Base-by-base conservation (phyloP, 768 basidiomycete genomes). In the Mycena leptocephala region DNA sequence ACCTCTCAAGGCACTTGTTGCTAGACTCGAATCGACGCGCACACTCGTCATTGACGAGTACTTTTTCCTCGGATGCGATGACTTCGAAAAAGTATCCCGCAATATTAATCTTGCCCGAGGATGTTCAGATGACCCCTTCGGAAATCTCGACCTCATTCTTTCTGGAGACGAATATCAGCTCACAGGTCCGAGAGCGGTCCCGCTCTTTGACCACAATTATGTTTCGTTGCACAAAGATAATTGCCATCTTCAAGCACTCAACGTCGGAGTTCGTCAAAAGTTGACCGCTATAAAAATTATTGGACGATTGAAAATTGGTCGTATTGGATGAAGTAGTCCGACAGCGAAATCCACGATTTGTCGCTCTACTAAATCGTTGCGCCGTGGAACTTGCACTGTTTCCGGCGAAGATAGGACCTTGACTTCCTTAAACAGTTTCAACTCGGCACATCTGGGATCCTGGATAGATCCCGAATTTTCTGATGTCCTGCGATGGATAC, bases 81-180 rank as follows among this genome's bases (percentile, higher is more conserved):
- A 75, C 20, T 78, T 78, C 33, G 69, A 72, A 14, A 71, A 59
- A 5, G 4, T 75, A 5, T 75, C 74, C 14, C 51, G 62, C 7
- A 39, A 78, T 28, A 41, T 78, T 14, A 72, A 70, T 11, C 46
- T 78, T n/a, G 77, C 70, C 2, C 59, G 46, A 0, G 33, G 30
- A 24, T 61, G 70, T 28, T 39, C 56, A 13, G 75, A 78, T 26
- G 74, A 76, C 51, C 56, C 70, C 3, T 78, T 78, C 18, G 75
- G 70, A 22, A 41, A 70, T 32, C 43, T 76, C 5, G 67, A 78
- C 26, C 24, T 78, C 22, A 73, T 78, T 13, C 26, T 78, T 5
- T 78, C 77, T 10, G 77, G 77, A 18, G 77, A 78, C 32, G 59
- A 75, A 53, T 75, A 67, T 35, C 76, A 79, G 35, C 67, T 76